phyloP scores from a whole-genome alignment of 176 grass and related monocot species.

The Ensete glaucum region DNA sequence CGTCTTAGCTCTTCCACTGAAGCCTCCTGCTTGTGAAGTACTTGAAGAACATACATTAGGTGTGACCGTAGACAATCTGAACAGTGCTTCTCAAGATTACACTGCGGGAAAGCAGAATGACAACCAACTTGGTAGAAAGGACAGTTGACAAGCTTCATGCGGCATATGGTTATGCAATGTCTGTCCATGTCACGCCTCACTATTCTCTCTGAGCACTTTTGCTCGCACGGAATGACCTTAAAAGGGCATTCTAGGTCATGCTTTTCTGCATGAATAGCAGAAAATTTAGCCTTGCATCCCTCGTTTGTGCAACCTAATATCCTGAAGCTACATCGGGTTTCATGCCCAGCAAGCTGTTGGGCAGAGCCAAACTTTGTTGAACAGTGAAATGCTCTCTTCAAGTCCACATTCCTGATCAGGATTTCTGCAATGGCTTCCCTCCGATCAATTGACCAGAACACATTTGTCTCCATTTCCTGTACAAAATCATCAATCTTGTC shows the following conservation, averaged over 20 bases:
- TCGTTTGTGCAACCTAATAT: conserved; percentile 40
- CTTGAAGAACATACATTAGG: conserved; percentile 46
- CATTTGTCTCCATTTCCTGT: conserved; percentile 54
- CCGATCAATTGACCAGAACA: conserved; percentile 21
- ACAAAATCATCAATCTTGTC: conserved; percentile 64
- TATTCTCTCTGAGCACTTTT: conserved; percentile 51
- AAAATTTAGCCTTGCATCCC: conserved; percentile 44
- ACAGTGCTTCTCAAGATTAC: conserved; percentile 61
- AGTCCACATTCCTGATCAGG: conserved; percentile 46
- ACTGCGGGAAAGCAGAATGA: conserved; percentile 51
- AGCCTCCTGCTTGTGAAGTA: conserved; percentile 42
- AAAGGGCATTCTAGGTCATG: conserved; percentile 61
- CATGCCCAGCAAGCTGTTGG: conserved; percentile 29
- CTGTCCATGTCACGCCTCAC: conserved; percentile 53
- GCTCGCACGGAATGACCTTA: conserved; percentile 56
- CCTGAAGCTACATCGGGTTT: conserved; percentile 39
- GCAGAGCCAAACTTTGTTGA: conserved; percentile 30
- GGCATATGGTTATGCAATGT: conserved; percentile 59
- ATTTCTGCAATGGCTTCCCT: conserved; percentile 27
- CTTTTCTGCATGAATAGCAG: conserved; percentile 43
- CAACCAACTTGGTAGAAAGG: conserved; percentile 72
- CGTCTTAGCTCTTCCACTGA: conserved; percentile 48
- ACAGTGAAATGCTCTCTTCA: conserved; percentile 45
- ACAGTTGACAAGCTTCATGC: conserved; percentile 75
- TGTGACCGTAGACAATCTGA: conserved; percentile 47